Percentiles rank a stretch among this genome's conserved stretches.
These are phyloP conservation scores for Polygonum aviculare DNA, from an alignment of 148 eudicot species.

Conservation along the genomic window DNA sequence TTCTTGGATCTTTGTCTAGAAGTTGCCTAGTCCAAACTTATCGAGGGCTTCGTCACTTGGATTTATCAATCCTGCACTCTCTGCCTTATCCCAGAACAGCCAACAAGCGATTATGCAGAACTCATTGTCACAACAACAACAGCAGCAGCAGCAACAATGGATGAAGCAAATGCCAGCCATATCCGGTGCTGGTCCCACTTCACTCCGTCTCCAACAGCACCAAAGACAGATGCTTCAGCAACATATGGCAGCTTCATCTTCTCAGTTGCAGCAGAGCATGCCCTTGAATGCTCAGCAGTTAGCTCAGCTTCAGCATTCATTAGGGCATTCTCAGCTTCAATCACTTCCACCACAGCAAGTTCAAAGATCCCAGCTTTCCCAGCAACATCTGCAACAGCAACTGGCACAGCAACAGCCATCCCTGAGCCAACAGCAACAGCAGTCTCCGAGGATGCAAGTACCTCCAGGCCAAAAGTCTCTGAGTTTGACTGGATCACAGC, in stretches of 20 bases:
- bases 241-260: conserved; percentile 40
- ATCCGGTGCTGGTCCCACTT: conserved; percentile 59
- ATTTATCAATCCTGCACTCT: conserved; percentile 49
- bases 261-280: conserved; percentile 56
- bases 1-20: conserved; percentile 20
- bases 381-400: conserved; percentile 28
- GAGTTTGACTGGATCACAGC: conserved; percentile 92
- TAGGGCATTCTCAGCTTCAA: conserved; percentile 39
- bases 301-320: conserved; percentile 57
- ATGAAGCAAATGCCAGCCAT: conserved; percentile 70
- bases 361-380: conserved; percentile 22
- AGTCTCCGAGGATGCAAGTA: conserved; percentile 57
- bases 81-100: conserved; percentile 76
- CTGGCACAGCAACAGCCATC: conserved; percentile 33
- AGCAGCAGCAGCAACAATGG: conserved; percentile 31
- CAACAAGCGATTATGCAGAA: conserved; percentile 52
- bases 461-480: conserved; percentile 71
- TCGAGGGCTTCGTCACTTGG: conserved; percentile 49
- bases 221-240: conserved; percentile 51
- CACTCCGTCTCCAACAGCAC: conserved; percentile 65
- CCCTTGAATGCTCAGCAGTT: conserved; percentile 61
- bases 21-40: conserved; percentile 56
- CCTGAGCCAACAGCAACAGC: conserved; percentile 47
- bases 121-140: conserved; percentile 60
- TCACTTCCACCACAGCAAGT: conserved; percentile 38